These are phyloP conservation scores for Carpinus viminea DNA, from an alignment of 306 rosid species.

Conservation along the genomic window DNA sequence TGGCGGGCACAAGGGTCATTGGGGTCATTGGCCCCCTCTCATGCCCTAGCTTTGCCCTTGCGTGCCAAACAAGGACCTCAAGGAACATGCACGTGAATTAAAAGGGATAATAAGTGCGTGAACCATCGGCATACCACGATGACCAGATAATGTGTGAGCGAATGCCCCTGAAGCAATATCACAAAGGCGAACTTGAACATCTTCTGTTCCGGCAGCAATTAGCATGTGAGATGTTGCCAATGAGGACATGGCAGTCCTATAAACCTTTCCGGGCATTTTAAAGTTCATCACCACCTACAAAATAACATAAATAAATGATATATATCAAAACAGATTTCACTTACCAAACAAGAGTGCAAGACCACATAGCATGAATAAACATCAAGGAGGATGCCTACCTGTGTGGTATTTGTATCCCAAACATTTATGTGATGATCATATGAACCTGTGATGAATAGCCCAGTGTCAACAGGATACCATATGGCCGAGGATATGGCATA, in stretches of 20 bases:
- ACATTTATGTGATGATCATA: constrained; percentile 85
- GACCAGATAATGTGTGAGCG: constrained; percentile 92
- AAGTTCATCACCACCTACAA: constrained; percentile 73
- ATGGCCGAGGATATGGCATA: constrained; percentile 81
- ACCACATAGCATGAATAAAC: background rate
- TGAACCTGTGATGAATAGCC: constrained; percentile 81
- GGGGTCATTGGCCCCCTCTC: no score
- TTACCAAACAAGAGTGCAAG: background rate
- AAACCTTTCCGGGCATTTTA: constrained; percentile 91
- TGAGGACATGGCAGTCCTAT: constrained; percentile 83
- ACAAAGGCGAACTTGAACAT: constrained; percentile 97
- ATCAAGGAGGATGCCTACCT: constrained; percentile 36
- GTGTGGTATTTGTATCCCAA: constrained; percentile 94
- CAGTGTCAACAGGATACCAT: constrained; percentile 94
- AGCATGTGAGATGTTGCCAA: constrained; percentile 89
- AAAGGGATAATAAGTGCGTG: background rate
- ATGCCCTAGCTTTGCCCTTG: no score
- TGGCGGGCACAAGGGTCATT: no score
- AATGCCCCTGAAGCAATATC: constrained; percentile 92
- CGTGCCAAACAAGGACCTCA: background rate
- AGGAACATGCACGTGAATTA: background rate
- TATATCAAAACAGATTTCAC: background rate
- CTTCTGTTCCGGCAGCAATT: constrained; percentile 90
- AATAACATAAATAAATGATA: constrained; percentile 7
- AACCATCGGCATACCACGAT: constrained; percentile 61